These are phyloP conservation scores for Acanthamoeba triangularis DNA, from an alignment of 208 protist genomes.

Conservation along the genomic window DNA sequence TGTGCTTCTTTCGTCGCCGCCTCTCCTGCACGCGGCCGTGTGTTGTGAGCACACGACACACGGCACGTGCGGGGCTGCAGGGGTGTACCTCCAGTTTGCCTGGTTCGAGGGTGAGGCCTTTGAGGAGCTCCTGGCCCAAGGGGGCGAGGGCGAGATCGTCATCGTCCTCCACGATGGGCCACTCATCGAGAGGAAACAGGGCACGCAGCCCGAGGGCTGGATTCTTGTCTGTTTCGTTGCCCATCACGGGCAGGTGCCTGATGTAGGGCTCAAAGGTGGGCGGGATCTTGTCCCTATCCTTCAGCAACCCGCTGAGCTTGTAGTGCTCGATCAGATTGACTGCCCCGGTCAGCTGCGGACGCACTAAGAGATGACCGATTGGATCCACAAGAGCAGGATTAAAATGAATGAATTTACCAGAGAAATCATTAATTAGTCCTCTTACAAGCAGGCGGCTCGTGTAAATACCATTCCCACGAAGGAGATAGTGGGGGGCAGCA, in stretches of 20 bases:
- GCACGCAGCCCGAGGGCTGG: slow-evolving; percentile 9
- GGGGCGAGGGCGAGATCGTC: slow-evolving; percentile 57
- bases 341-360: slow-evolving; percentile 62
- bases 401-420: background rate
- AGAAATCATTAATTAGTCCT: background rate
- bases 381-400: background rate
- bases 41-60: background rate
- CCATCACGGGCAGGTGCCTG: slow-evolving; percentile 67
- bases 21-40: background rate
- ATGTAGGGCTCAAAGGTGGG: slow-evolving; percentile 75
- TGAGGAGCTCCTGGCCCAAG: slow-evolving; percentile 25
- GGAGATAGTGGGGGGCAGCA: background rate
- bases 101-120: slow-evolving; percentile 56
- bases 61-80: no score
- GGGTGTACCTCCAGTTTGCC: slow-evolving; percentile 61
- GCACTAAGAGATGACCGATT: slow-evolving; percentile 33
- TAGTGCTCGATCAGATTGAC: slow-evolving; percentile 62
- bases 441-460: background rate
- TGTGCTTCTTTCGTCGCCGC: slow-evolving; percentile 29
- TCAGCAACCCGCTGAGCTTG: background rate
- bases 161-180: slow-evolving; percentile 73
- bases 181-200: slow-evolving; percentile 65
- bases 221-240: slow-evolving; percentile 51
- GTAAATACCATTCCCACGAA: slow-evolving; percentile 25
- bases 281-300: slow-evolving; percentile 55